phyloP scores from a whole-genome alignment of 2,329 filamentous ascomycete genomes.

The Triangularia setosa region DNA sequence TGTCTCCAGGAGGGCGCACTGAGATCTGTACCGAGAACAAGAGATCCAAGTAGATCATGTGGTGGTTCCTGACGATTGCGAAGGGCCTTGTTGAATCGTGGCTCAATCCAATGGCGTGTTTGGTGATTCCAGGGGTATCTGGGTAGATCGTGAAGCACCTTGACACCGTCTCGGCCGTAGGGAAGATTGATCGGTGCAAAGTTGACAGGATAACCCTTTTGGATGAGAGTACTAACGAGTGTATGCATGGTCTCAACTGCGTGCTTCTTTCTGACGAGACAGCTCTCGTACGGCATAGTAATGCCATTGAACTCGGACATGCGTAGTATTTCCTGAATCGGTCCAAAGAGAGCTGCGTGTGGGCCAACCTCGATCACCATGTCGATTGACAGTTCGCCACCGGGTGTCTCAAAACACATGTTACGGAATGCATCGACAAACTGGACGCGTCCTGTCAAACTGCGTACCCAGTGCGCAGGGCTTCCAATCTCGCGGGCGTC shows the following conservation, averaged over 20 bases:
- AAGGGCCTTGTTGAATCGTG: constrained; percentile 32
- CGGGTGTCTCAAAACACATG: constrained; percentile 21
- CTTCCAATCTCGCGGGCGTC: constrained; percentile 18
- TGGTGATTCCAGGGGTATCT: constrained; percentile 46
- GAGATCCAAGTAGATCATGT: constrained; percentile 39
- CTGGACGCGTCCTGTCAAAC: constrained; percentile 34
- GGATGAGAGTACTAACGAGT: constrained; percentile 29
- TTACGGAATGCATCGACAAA: constrained; percentile 31
- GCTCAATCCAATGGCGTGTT: constrained; percentile 38
- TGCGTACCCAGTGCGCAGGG: constrained; percentile 25
- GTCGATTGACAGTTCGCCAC: constrained; percentile 23
- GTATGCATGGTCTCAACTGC: constrained; percentile 31
- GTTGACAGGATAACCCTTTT: constrained; percentile 31
- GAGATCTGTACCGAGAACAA: constrained; percentile 29
- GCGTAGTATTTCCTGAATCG: constrained; percentile 32
- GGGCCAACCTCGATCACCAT: constrained; percentile 35
- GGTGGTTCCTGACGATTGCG: constrained; percentile 33
- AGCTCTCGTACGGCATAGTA: constrained; percentile 19
- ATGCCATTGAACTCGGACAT: constrained; percentile 18
- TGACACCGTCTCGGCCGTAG: constrained; percentile 25
- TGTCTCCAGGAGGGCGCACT: constrained; percentile 34
- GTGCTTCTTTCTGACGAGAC: constrained; percentile 20
- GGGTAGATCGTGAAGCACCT: constrained; percentile 37
- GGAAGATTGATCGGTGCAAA: constrained; percentile 33
- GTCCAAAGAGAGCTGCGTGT: constrained; percentile 34